Base-by-base conservation (phyloP, 1,284 basidiomycete genomes). In the Ganoderma multipileum region DNA sequence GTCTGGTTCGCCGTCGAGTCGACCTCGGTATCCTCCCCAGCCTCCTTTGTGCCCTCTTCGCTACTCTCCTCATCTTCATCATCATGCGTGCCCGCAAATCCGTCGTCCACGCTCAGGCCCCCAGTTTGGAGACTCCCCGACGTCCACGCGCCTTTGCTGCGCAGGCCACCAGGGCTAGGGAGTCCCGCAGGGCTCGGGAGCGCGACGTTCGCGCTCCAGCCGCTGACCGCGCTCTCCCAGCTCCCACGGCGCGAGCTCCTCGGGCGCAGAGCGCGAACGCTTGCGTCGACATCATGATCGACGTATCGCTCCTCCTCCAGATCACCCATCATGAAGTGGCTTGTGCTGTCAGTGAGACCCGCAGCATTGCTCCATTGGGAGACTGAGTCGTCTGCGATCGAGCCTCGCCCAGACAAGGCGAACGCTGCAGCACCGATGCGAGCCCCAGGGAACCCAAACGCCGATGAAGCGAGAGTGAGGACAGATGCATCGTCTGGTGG, bases 401-500 rank as follows among this genome's bases (percentile, higher is more conserved):
- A 81, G 67, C 71, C 81, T 36, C 76, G 71, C 18, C 78, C 75
- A 14, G 73, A 73, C 61, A 77, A 64, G 36, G 74, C 72, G 61
- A 76, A 61, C 38, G 76, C 73, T n/a, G 68, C 71, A 12, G 73
- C 74, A 41, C 80, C 79, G 44, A 77, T 67, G 73, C 87, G 79
- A 47, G 82, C 80, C 41, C 86, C 87, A 14, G 90, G 88, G 61
- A 91, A 83, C 0, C 88, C 95, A 78, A 94, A 97, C 1, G 95
- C 95, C 3, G 95, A 97, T 16, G 95, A 96, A 3, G 97, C 97
- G 14, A 99, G 88, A 0, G 97, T 99, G 58, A 98, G 84, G 62
- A 97, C 84, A 4, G 94, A 96, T 0, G 97, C 97, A 77, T 99
- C 96, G 77, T 97, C 95, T 30, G 90, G 84, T 0, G 97, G 97